A percentile compares a stretch with the other conserved stretches of the same genome.
These are phyloP conservation scores for Aegle marmelos DNA, from an alignment of 345 rosid species.

Conservation along the genomic window DNA sequence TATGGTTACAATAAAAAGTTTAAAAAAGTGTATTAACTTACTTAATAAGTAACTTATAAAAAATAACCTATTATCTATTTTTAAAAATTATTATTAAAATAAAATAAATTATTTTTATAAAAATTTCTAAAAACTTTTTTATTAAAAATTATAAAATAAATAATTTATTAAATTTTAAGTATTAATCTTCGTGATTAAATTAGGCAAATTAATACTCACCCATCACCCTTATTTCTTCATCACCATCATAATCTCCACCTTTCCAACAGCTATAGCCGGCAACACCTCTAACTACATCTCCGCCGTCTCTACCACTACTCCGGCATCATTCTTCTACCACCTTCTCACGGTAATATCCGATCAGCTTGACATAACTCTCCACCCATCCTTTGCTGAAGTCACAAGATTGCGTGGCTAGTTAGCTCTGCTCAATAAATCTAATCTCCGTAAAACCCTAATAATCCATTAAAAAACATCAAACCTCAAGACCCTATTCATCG, in stretches of 20 bases:
- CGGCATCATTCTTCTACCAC: slow-evolving; percentile 23
- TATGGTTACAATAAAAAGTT: no score
- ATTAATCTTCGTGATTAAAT: slow-evolving; percentile 31
- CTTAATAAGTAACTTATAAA: no score
- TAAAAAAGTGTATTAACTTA: no score
- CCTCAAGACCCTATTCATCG: slow-evolving; percentile 27
- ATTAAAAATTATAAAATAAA: no score
- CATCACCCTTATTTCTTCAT: not conserved
- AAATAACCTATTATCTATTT: no score
- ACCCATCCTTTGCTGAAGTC: no score
- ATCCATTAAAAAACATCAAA: slow-evolving; percentile 7
- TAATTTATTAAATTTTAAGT: no score
- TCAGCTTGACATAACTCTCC: not conserved
- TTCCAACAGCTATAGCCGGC: not conserved
- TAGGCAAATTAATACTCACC: slow-evolving; percentile 27
- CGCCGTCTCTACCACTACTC: not conserved
- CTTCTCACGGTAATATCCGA: slow-evolving; percentile 16
- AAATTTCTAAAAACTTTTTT: no score
- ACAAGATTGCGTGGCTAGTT: not conserved
- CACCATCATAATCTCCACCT: slow-evolving; percentile 12
- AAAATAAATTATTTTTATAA: no score
- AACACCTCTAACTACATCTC: not conserved
- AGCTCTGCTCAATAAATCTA: slow-evolving; percentile 15
- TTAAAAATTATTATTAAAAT: no score
- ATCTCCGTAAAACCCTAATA: slow-evolving; percentile 17